Percentiles rank a stretch among this genome's conserved stretches.
Evolutionary conservation across 2,329 filamentous ascomycete species (phyloP).

Genomic region (Beauveria bassiana): DNA sequence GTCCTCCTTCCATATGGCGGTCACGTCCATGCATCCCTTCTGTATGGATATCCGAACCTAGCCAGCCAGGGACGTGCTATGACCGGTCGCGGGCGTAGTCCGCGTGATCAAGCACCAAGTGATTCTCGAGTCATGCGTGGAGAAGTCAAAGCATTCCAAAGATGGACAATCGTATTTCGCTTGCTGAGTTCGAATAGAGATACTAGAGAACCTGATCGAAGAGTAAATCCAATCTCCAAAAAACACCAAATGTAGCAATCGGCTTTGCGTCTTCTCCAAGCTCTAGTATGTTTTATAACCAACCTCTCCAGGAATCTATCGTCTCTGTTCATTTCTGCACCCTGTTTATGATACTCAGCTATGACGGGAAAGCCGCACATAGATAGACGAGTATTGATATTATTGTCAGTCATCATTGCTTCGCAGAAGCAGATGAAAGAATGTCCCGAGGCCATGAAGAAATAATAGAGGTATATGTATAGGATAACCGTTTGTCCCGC

Average conservation of each 20-base stretch:
- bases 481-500: background rate
- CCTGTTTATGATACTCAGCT: background rate
- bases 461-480: too few relatives aligned
- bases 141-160: background rate
- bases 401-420: background rate
- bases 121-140: background rate
- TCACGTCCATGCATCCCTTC: background rate
- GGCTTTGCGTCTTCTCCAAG: background rate
- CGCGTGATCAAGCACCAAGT: background rate
- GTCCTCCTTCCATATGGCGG: background rate
- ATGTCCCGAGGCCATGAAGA: background rate
- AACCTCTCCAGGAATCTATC: background rate
- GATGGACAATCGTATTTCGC: background rate
- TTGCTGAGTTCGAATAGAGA: background rate
- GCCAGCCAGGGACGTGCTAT: background rate
- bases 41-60: background rate
- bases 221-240: too few relatives aligned
- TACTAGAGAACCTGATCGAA: background rate
- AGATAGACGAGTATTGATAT: background rate
- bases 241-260: background rate
- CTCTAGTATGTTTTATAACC: background rate
- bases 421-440: background rate
- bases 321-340: background rate
- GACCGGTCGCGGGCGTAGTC: background rate
- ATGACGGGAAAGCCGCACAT: background rate